Evolutionary conservation across 495 filamentous ascomycete species (phyloP).

Genomic region (Coniosporium apollinis): DNA sequence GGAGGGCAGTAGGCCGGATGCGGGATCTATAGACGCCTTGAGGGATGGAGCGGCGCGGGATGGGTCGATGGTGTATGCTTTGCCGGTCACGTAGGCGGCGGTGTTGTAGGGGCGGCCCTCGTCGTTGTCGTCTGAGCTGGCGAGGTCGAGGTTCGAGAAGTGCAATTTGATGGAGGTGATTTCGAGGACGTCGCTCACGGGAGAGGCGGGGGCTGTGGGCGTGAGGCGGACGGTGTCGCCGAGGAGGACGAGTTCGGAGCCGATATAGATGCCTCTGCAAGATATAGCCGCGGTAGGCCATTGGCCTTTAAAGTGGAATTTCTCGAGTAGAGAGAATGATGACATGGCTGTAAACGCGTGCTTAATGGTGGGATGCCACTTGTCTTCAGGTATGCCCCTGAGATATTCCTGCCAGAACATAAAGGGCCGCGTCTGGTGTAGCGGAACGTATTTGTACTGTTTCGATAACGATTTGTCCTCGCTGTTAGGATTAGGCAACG

Average conservation of each 20-base stretch:
- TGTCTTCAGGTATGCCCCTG: slow-evolving; percentile 18
- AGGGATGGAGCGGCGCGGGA: slow-evolving; percentile 15
- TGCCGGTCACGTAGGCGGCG: slow-evolving; percentile 29
- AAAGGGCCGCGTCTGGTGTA: slow-evolving; percentile 40
- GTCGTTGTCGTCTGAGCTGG: slow-evolving; percentile 30
- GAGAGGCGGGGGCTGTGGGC: slow-evolving; percentile 8
- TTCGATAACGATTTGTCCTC: slow-evolving; percentile 33
- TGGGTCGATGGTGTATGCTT: slow-evolving; percentile 29
- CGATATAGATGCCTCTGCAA: slow-evolving; percentile 38
- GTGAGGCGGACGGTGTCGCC: slow-evolving; percentile 38
- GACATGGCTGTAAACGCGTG: slow-evolving; percentile 37
- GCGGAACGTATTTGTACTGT: slow-evolving; percentile 36
- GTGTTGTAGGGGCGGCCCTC: slow-evolving; percentile 28
- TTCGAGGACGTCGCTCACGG: slow-evolving; percentile 35
- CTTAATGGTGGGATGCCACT: slow-evolving; percentile 37
- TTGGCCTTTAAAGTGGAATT: slow-evolving; percentile 31
- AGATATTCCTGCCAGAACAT: slow-evolving; percentile 33
- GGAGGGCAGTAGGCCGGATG: slow-evolving; percentile 15
- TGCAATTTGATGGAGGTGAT: slow-evolving; percentile 32
- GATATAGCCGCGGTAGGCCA: slow-evolving; percentile 37
- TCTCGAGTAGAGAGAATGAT: slow-evolving; percentile 34
- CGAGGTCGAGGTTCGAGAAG: slow-evolving; percentile 23
- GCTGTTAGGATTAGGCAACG: slow-evolving; percentile 31
- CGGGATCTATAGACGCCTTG: slow-evolving; percentile 10
- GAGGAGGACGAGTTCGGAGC: slow-evolving; percentile 34